These are phyloP conservation scores for Saccharomyces pastorianus DNA, from an alignment of 1,139 yeast genomes.

Conservation along the genomic window DNA sequence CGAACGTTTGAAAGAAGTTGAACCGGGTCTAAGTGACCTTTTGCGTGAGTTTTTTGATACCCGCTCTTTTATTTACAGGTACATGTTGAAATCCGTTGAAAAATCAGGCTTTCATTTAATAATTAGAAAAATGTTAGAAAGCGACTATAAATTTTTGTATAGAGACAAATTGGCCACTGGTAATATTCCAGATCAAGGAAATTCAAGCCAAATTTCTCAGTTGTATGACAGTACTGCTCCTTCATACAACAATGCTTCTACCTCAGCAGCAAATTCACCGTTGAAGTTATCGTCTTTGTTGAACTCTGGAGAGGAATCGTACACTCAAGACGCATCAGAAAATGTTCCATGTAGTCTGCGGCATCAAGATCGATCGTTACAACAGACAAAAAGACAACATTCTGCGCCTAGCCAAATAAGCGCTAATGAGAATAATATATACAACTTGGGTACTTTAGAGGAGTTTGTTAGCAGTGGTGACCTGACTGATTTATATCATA, in stretches of 20 bases:
- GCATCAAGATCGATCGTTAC: not conserved
- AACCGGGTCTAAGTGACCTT: conserved; percentile 14
- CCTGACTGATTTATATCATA: conserved; percentile 23
- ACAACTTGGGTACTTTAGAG: conserved; percentile 28
- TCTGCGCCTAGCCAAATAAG: not conserved
- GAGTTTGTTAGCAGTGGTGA: conserved; percentile 28
- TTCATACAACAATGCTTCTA: not conserved
- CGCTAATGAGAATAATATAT: conserved; percentile 4
- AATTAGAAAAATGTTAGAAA: conserved; percentile 20
- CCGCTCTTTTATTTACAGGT: conserved; percentile 19
- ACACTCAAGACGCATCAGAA: not conserved
- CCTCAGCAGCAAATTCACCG: not conserved
- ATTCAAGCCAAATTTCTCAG: not conserved
- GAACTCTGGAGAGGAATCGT: not conserved
- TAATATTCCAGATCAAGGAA: not conserved
- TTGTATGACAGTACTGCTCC: not conserved
- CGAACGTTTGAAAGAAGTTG: conserved; percentile 9
- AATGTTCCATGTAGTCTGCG: not conserved
- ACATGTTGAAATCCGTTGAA: conserved; percentile 19
- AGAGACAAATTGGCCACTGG: not conserved
- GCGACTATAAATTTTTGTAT: not conserved
- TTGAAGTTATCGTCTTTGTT: not conserved
- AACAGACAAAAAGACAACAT: not conserved
- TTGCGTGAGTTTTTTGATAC: conserved; percentile 16
- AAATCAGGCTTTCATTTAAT: conserved; percentile 26